Evolutionary conservation across 2,329 filamentous ascomycete species (phyloP).

Genomic region (Paecilomyces sp.): DNA sequence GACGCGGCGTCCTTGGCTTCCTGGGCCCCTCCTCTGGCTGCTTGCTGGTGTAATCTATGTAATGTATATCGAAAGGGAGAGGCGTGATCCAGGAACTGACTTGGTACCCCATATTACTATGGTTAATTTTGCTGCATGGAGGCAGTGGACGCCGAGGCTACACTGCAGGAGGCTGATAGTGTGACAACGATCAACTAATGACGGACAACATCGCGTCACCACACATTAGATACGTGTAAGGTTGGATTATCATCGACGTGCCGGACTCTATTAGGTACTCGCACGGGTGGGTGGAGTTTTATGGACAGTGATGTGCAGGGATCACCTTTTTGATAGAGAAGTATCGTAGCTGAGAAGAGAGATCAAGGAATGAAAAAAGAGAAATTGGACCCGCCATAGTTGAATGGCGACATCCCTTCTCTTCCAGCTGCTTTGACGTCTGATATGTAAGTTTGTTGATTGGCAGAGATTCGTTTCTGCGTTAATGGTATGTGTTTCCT

Average conservation of each 20-base stretch:
- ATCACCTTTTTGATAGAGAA: neutral
- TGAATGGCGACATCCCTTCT: neutral
- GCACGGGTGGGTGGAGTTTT: too few relatives aligned
- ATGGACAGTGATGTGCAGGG: neutral
- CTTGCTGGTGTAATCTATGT: neutral
- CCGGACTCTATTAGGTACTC: neutral
- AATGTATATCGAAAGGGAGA: neutral
- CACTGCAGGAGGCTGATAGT: neutral
- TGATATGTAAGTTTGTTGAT: neutral
- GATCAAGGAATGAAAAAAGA: neutral
- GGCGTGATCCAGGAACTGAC: neutral
- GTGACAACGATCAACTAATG: neutral
- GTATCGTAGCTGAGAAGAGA: neutral
- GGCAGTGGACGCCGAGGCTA: neutral
- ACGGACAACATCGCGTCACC: neutral
- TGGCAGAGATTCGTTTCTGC: neutral
- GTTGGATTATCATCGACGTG: neutral
- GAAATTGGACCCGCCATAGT: neutral
- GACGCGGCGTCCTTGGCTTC: neutral
- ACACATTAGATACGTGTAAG: neutral
- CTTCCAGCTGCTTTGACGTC: neutral
- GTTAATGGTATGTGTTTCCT: neutral
- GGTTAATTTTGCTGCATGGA: neutral
- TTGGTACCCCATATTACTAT: neutral
- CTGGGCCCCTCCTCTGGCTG: neutral